Conservation (phyloP, 75 land plant species). For the Picea glauca region DNA sequence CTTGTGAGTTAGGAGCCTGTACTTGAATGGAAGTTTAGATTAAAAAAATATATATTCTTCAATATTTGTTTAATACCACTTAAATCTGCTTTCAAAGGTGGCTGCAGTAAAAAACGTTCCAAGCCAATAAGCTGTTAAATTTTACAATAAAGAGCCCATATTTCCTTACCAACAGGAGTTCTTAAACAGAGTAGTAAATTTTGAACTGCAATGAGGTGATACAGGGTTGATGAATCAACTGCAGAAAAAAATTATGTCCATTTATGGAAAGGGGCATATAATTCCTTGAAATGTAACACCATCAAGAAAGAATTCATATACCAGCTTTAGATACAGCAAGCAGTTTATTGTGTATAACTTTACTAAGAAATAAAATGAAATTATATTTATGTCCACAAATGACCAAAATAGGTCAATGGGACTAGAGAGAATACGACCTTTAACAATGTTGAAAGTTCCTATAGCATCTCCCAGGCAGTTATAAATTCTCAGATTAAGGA, state of each 20-base stretch:
- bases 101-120: neutral
- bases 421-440: too few species aligned
- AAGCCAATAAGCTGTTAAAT: neutral
- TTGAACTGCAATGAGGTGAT: neutral
- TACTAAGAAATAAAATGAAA: neutral
- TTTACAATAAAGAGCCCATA: neutral
- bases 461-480: too few species aligned
- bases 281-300: neutral
- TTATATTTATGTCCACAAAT: too few species aligned
- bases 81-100: too few species aligned
- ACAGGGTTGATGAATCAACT: neutral
- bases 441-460: too few species aligned
- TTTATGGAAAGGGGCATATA: neutral
- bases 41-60: too few species aligned
- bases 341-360: neutral
- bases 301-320: neutral
- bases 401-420: too few species aligned
- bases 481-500: too few species aligned
- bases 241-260: neutral
- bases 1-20: too few species aligned
- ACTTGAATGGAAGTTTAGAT: too few species aligned
- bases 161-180: neutral
- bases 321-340: neutral
- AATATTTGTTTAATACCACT: too few species aligned
- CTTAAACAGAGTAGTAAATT: neutral